Base-by-base conservation (phyloP, 1,284 basidiomycete genomes). In the Papiliotrema fonsecae region DNA sequence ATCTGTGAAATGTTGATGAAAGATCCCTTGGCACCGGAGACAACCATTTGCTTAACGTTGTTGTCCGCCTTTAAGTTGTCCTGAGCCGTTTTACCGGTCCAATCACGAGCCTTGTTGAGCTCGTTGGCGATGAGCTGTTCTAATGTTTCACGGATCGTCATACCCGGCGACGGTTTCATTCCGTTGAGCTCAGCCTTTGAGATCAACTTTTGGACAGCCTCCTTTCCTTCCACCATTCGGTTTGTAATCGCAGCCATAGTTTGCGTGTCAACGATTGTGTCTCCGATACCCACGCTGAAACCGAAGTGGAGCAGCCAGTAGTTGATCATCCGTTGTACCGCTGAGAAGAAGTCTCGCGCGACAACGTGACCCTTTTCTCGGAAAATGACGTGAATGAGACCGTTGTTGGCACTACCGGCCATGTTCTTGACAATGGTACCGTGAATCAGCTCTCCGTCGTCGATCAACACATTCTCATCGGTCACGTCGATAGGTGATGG, bases 1-100 rank as follows among this genome's bases (percentile, higher is more conserved):
- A 98, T 98, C 76, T 99, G 96, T 19, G 96, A 98, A 68, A 99
- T 97, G 76, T 99, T 98, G 81, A 98, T 98, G 79, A 91, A 93
- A 0, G 89, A 92, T 76, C 93, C 93, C 76, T 98, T 98, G 25
- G 96, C 96, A 37, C 96, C 94, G 13, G 96, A 92, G 10, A 94
- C 90, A 62, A 98, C 94, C 96, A 98, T 98, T 81, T 98, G 94
- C 80, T 98, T 98, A 78, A 98, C 94, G 64, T 97, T 97, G 79
- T 98, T 98, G 77, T 94, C 92, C 70, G 91, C 89, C 77, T 97
- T 97, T 80, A 98, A 78, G 67, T 87, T 87, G 75, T 90, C 86
- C 77, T 98, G 91, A 16, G 94, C 96, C 46, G 87, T 88, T 67
- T 90, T 88, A 79, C 96, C 96, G 34, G 90, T 92, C 55, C 84